Conservation (phyloP, 495 filamentous ascomycete genomes). For the Darksidea phi region DNA sequence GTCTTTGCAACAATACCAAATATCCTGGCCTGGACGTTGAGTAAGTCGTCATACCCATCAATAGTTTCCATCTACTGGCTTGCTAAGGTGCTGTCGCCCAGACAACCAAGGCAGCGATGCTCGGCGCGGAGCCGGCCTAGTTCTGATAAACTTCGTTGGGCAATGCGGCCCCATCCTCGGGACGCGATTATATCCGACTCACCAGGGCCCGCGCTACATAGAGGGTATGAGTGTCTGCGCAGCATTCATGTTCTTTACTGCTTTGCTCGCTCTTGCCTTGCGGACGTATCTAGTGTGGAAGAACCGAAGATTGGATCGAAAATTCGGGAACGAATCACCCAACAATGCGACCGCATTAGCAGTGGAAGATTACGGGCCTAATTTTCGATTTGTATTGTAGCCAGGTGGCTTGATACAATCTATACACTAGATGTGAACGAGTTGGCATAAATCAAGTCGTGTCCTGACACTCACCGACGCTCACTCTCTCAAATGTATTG, state of each 20-base stretch:
- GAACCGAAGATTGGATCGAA: slow-evolving; percentile 43
- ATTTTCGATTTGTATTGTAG: slow-evolving; percentile 32
- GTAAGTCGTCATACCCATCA: too few species aligned
- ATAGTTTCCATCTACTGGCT: too few species aligned
- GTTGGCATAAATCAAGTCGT: too few species aligned
- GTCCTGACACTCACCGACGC: too few species aligned
- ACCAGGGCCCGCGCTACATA: slow-evolving; percentile 59
- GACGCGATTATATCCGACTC: slow-evolving; percentile 58
- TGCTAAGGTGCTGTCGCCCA: too few species aligned
- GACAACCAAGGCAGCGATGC: slow-evolving; percentile 56
- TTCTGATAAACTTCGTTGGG: slow-evolving; percentile 59
- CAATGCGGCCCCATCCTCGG: slow-evolving; percentile 64
- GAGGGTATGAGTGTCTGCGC: slow-evolving; percentile 59
- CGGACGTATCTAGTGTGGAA: slow-evolving; percentile 48
- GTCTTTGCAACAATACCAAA: slow-evolving; percentile 43
- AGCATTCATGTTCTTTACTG: slow-evolving; percentile 56
- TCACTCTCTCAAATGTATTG: too few species aligned
- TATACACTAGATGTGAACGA: too few species aligned
- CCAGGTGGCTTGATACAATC: too few species aligned
- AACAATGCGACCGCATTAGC: slow-evolving; percentile 5
- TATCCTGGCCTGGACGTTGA: slow-evolving; percentile 34
- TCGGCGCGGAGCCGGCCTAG: slow-evolving; percentile 58
- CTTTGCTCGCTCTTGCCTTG: slow-evolving; percentile 49
- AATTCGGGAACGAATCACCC: slow-evolving; percentile 24
- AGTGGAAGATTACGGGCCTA: slow-evolving; percentile 33